Conservation (phyloP, 2,329 filamentous ascomycete species). For the Basipetospora chlamydospora region DNA sequence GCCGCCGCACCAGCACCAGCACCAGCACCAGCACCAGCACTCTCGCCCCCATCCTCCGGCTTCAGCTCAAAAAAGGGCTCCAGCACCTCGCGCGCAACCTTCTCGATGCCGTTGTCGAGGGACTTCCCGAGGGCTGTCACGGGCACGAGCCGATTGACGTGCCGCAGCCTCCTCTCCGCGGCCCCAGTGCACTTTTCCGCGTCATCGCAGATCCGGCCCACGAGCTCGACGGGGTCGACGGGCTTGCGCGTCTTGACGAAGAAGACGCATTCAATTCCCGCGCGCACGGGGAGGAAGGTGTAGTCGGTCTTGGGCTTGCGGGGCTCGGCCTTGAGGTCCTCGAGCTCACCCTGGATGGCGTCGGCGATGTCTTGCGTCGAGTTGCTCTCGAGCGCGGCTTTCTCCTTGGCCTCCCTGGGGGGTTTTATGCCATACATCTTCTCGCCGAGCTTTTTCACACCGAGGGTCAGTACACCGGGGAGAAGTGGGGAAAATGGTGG, state of each 20-base stretch:
- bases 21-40: no score
- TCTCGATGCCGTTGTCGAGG: slow-evolving; percentile 51
- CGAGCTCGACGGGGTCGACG: slow-evolving; percentile 40
- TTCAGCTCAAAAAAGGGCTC: slow-evolving; percentile 43
- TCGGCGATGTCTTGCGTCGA: slow-evolving; percentile 54
- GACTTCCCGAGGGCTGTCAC: slow-evolving; percentile 45
- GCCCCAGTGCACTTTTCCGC: slow-evolving; percentile 27
- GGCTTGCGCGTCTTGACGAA: slow-evolving; percentile 44
- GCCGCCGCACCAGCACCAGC: slow-evolving; percentile 1
- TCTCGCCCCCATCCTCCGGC: slow-evolving; percentile 2
- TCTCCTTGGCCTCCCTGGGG: slow-evolving; percentile 16
- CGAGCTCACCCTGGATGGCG: slow-evolving; percentile 58
- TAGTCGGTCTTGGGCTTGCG: slow-evolving; percentile 21
- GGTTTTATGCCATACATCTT: slow-evolving; percentile 39
- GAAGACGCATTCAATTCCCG: slow-evolving; percentile 46
- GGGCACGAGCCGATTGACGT: slow-evolving; percentile 44
- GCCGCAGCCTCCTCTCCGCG: slow-evolving; percentile 32
- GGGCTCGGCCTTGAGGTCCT: slow-evolving; percentile 37
- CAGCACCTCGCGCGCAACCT: slow-evolving; percentile 49
- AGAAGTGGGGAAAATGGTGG: neutral
- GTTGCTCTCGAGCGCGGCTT: slow-evolving; percentile 20
- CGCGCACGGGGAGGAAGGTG: slow-evolving; percentile 36
- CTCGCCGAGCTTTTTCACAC: slow-evolving; percentile 43
- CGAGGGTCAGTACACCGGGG: neutral
- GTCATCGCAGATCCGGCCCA: slow-evolving; percentile 40